Percentiles rank a stretch among this genome's conserved stretches.
phyloP scores from a whole-genome alignment of 1,284 basidiomycete species.

The Cryptococcus sp. region DNA sequence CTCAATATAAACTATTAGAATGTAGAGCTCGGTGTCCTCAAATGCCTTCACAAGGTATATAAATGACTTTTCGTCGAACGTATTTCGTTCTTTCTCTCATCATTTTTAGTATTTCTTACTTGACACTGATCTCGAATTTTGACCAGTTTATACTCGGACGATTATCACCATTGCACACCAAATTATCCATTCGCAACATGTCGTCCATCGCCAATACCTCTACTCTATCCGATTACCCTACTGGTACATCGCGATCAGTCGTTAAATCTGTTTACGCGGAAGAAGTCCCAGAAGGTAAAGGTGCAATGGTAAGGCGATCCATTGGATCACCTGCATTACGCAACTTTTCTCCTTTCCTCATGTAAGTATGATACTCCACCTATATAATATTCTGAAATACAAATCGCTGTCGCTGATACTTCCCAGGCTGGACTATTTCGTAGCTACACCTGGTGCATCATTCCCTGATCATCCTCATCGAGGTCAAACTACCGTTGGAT shows the following conservation, averaged over 20 bases:
- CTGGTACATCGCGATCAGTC: conserved; percentile 59
- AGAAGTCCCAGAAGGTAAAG: conserved; percentile 83
- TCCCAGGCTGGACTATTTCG: conserved; percentile 30
- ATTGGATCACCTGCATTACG: conserved; percentile 72
- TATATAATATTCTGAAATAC: too few species aligned
- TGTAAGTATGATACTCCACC: conserved; percentile 50
- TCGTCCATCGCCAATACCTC: neutral
- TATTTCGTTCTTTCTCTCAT: too few species aligned
- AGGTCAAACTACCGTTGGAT: conserved; percentile 71
- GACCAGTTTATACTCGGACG: too few species aligned
- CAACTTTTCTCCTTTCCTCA: conserved; percentile 85
- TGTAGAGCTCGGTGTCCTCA: too few species aligned
- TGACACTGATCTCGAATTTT: too few species aligned
- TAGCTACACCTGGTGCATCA: conserved; percentile 51
- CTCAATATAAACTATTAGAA: too few species aligned
- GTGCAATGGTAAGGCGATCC: conserved; percentile 79
- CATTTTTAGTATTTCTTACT: too few species aligned
- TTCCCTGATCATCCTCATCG: conserved; percentile 80
- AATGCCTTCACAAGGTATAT: too few species aligned
- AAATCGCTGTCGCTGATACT: neutral
- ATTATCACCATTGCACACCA: neutral
- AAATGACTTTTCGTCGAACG: too few species aligned
- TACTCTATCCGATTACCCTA: too few species aligned
- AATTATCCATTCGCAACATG: neutral
- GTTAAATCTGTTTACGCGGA: conserved; percentile 67